Evolutionary conservation across 768 basidiomycete species (phyloP), one percentile per base, ranked within the genome.

Genomic region (Mycena rebaudengoi): DNA sequence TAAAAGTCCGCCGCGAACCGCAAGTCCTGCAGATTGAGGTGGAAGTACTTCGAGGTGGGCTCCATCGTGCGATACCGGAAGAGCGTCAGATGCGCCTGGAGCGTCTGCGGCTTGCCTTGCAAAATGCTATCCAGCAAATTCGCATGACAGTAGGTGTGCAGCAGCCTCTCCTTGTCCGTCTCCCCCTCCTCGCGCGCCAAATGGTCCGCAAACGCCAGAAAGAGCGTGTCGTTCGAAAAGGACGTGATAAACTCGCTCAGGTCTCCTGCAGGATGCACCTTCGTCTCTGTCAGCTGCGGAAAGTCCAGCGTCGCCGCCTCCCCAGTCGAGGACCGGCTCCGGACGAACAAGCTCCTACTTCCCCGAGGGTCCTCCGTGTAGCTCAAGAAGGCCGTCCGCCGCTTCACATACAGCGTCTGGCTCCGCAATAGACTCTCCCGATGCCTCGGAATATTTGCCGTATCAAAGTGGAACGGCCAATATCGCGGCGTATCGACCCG

Each of bases 321-420:
- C 3, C 94, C 94, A 5, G 90, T 86, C 29, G 93, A 91, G 14
- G 91, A 88, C 18, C 95, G 93, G 16, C 95, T 92, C 13, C 94
- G 89, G 11, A 96, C 91, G 69, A 96, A 96, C 12, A 98, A 83
- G 74, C 93, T 95, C 45, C 95, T 86, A 69, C 95, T 96, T 10
- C 97, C 97, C 67, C 93, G 88, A 0, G 98, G 94, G 74, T 99
- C 98, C 67, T 96, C 92, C 5, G 90, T 91, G 72, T 99, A 99
- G 71, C 93, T 94, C 44, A 98, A 82, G 75, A 96, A 96, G 1
- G 95, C 96, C 0, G 95, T 92, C 26, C 94, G 85, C 18, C 96
- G 89, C 75, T 98, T 97, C 63, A 99, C 97, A 66, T 88, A 95
- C 29, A 99, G 81, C 0, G 94, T 97, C 68, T 95, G 91, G 60